Base-by-base conservation (phyloP, 495 filamentous ascomycete species). In the Massariosphaeria phaeospora region DNA sequence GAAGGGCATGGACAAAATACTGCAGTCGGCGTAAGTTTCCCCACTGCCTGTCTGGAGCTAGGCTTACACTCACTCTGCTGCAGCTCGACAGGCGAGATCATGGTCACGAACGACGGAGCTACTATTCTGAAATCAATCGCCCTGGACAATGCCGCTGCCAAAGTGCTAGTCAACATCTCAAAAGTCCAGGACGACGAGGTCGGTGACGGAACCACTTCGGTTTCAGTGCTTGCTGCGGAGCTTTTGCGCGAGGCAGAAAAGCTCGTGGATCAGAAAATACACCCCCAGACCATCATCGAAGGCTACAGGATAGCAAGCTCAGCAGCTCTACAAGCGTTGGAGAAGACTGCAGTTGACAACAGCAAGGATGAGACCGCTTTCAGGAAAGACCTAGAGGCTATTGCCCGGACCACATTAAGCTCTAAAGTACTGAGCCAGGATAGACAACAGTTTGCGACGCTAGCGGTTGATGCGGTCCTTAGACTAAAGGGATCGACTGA, bases 181-280 rank as follows among this genome's bases (percentile, higher is more conserved):
- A 98, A 98, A 74, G 93, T 98, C 2, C 93, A 98, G 69, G 93
- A 98, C 66, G 93, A 98, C 68, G 94, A 97, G 67, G 93, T 97
- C 20, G 93, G 93, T 61, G 93, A 98, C 65, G 93, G 93, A 9
- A 98, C 93, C 25, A 91, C 86, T 23, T 86, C 84, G 23, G 93
- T 98, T 15, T 84, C 93, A 25, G 94, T 98, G 11, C 75, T 98
- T 56, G 89, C 93, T 18, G 94, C 93, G 20, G 93, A 98, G 75
- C 79, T 98, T 36, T 79, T 98, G 43, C 86, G 94, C 43, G 94
- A 97, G 69, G 93, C 94, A 21, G 93, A 98, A 76, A 89, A 94
- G 73, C 80, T 98, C 33, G 90, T 98, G 60, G 86, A 90, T 76
- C 85, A 87, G 74, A 96, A 96, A 75, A 95, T 98, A 66, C 93